phyloP scores from a whole-genome alignment of 352 stramenopile species.

The Globisporangium camurandrum region DNA sequence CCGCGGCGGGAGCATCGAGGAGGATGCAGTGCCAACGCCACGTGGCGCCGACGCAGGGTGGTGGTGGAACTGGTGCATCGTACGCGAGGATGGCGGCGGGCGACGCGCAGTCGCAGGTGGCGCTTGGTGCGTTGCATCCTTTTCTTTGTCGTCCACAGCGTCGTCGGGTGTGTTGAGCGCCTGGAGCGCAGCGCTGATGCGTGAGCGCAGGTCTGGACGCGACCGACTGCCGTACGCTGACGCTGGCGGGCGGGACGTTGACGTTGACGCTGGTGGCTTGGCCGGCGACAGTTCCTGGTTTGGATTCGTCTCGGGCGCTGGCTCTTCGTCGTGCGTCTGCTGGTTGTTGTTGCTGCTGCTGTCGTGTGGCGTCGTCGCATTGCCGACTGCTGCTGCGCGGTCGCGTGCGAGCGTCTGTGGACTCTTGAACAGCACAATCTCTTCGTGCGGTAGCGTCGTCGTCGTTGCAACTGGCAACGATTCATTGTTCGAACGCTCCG shows the following conservation, averaged over 20 bases:
- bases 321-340: background rate
- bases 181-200: slow-evolving; percentile 9
- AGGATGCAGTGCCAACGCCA: no score
- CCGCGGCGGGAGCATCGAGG: slow-evolving; percentile 2
- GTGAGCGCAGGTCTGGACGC: slow-evolving; percentile 6
- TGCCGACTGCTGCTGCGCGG: slow-evolving; percentile 5
- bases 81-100: background rate
- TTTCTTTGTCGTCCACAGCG: background rate
- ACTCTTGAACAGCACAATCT: background rate
- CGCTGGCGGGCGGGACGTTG: no score
- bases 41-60: no score
- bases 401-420: no score
- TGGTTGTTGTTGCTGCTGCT: background rate
- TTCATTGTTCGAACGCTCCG: slow-evolving; percentile 6
- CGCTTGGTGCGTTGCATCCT: background rate
- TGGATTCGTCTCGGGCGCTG: no score
- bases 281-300: background rate
- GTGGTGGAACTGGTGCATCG: no score
- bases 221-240: slow-evolving; percentile 5
- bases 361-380: slow-evolving; percentile 1
- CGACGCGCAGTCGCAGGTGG: slow-evolving; percentile 1
- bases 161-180: slow-evolving; percentile 4
- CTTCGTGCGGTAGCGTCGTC: background rate
- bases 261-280: background rate
- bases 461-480: no score